Base-by-base conservation (phyloP, 345 rosid genomes). In the Camelina laxa region DNA sequence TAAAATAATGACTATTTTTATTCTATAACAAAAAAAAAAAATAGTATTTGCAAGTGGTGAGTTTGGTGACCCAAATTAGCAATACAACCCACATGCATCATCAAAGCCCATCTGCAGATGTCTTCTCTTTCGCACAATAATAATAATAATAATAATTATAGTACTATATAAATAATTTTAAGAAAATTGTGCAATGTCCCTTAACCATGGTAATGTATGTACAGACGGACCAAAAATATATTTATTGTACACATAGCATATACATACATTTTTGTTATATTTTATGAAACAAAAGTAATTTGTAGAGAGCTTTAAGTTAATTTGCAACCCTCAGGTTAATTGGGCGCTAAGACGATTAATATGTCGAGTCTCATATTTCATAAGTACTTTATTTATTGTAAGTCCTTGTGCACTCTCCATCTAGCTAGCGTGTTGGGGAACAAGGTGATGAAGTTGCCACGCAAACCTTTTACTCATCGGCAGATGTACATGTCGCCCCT, bases 21-120 rank as follows among this genome's bases (percentile, higher is more conserved):
- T 24, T 3, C 27, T 9, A n/a, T n/a, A 9, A 3, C 2, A 2
- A 33, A 35, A 35, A 2, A 35, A 7, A 16, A n/a, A n/a, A n/a
- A n/a, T n/a, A n/a, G 11, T 7, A 48, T 20, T 51, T 38, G 75
- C 60, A 38, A 62, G 76, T 72, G 50, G 75, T 12, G 54, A 51
- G 33, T 27, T 31, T 53, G 44, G 57, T 72, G 69, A 51, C 53
- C 67, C 58, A 48, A 48, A n/a, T 59, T 48, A 35, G 16, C 9
- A 33, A 22, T 16, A 70, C 49, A 60, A 48, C 16, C 49, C 75
- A 48, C 60, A 60, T 72, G 69, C 69, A 1, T 7, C 17, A 21
- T 16, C 24, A 61, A 51, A 51, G 21, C 62, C 61, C 54, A 72
- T 24, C 14, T 24, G 61, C 38, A 50, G 9, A 21, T 71, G 60